Percentiles rank a stretch among this genome's conserved stretches.
Evolutionary conservation across 352 stramenopile genomes (phyloP).

Genomic region (Phytophthora cactorum): DNA sequence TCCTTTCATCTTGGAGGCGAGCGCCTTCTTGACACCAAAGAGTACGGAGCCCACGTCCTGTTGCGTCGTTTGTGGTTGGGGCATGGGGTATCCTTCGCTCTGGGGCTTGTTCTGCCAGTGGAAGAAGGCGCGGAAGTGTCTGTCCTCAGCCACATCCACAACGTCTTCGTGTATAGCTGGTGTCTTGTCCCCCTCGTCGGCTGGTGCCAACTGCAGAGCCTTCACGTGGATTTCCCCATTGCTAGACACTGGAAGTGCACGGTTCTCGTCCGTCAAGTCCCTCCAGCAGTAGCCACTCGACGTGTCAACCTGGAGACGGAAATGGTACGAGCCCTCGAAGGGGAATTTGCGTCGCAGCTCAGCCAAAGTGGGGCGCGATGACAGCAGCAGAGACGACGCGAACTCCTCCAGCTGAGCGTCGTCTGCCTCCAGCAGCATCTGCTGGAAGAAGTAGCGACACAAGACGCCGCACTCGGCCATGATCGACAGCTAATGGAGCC

Average conservation of each 20-base stretch:
- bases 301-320: conserved; percentile 64
- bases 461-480: conserved; percentile 55
- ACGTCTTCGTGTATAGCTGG: conserved; percentile 25
- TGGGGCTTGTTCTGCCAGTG: conserved; percentile 41
- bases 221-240: conserved; percentile 72
- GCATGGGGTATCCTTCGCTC: conserved; percentile 21
- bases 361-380: conserved; percentile 56
- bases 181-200: conserved; percentile 6
- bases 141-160: conserved; percentile 73
- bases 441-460: conserved; percentile 87
- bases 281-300: conserved; percentile 71
- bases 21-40: conserved; percentile 78
- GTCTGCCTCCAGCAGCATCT: conserved; percentile 65
- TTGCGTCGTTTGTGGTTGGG: conserved; percentile 20
- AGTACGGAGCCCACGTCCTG: conserved; percentile 72
- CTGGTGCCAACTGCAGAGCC: conserved; percentile 68
- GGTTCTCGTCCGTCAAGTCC: conserved; percentile 66
- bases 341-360: conserved; percentile 78
- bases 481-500: neutral
- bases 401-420: conserved; percentile 47
- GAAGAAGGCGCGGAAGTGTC: conserved; percentile 73
- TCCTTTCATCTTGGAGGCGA: conserved; percentile 85
- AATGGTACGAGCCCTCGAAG: conserved; percentile 80
- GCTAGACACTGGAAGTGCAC: conserved; percentile 42
- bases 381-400: conserved; percentile 74